Base-by-base conservation (phyloP, 805 yeast species). In the Cyberlindnera nakhonratchasimensis region DNA sequence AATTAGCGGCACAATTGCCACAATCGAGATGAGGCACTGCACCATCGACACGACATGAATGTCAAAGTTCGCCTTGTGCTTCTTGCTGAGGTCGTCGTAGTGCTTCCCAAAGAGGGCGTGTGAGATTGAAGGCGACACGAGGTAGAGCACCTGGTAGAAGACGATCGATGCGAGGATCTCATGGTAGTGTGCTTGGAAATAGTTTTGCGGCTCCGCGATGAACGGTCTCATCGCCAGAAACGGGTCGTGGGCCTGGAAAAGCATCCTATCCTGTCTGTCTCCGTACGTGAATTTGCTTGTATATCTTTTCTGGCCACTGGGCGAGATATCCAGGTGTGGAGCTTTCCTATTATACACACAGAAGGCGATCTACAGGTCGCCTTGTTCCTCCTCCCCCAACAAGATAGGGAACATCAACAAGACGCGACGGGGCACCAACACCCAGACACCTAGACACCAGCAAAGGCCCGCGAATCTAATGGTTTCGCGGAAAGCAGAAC, bases 1-100 rank as follows among this genome's bases (percentile, higher is more conserved):
- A 60, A 82, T 78, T 70, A 84, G 70, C 6, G 95, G 95, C 35
- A 77, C 58, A 24, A 85, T 70, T 8, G 78, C 57, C 8, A 59
- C 58, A 20, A 87, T 64, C 10, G 96, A 80, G 6, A 86, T 48
- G 1, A 86, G 34, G 37, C 93, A 79, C 62, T 93, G 97, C 16
- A 89, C 77, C 78, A 86, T 80, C 2, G 97, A 82, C 3, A 88
- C 96, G 11, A 86, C 72, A 62, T 93, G 98, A 53, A 90, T 86
- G 62, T 93, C 96, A 60, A 87, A 93, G 61, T 91, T 88, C 48
- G 80, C 54, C 58, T 72, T 75, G 30, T 73, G 69, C 53, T 76
- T 76, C 19, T 56, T 50, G 33, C 64, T 50, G 34, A 78, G 63
- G 4, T 61, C 52, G 6, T 74, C 72, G 64, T 89, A 89, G 45